These are phyloP conservation scores for Aspergillus fructus DNA, from an alignment of 2,329 filamentous ascomycete species.

Conservation along the genomic window DNA sequence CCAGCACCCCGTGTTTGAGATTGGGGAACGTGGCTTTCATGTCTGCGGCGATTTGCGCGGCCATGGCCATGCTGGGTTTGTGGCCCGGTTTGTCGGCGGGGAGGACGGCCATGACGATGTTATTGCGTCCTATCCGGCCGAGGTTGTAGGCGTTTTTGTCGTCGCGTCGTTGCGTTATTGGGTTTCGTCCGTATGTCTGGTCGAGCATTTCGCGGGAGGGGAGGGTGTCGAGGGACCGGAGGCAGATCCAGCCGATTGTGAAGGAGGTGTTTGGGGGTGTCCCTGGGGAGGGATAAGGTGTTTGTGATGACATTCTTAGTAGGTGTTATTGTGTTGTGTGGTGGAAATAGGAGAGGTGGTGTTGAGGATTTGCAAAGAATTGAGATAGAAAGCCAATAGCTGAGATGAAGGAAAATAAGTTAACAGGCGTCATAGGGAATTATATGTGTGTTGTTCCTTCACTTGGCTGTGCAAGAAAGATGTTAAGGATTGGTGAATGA, in stretches of 20 bases:
- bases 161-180: not conserved
- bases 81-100: not conserved
- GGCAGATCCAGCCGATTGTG: not conserved
- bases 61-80: not conserved
- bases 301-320: too few species aligned
- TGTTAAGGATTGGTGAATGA: too few species aligned
- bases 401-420: too few species aligned
- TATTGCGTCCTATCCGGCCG: not conserved
- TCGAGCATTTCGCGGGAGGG: not conserved
- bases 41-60: not conserved
- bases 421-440: too few species aligned
- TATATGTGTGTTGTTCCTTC: too few species aligned
- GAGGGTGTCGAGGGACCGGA: not conserved
- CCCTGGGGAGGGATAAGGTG: too few species aligned
- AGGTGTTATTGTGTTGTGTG: too few species aligned
- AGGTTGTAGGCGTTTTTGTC: not conserved
- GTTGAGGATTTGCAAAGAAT: too few species aligned
- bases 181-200: not conserved
- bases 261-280: not conserved
- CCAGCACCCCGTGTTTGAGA: not conserved
- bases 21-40: not conserved
- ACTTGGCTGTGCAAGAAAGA: too few species aligned
- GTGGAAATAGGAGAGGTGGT: too few species aligned
- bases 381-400: too few species aligned
- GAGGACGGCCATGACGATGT: not conserved